Evolutionary conservation across 1,284 basidiomycete species (phyloP), one percentile per base, ranked within the genome.

Genomic region (Lentinula novae-zelandiae): DNA sequence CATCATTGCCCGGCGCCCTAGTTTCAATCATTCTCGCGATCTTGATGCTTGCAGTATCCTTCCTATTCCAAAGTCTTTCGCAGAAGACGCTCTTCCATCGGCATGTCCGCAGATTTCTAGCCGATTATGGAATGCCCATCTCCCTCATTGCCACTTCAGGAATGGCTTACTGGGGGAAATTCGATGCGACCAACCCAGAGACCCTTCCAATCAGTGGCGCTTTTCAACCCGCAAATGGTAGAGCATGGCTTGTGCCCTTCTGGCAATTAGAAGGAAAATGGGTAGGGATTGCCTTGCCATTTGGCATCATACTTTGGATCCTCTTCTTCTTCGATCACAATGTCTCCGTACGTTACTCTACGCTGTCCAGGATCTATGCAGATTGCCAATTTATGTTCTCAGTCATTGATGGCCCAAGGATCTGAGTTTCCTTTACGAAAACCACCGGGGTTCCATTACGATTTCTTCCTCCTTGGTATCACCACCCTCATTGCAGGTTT

Each of bases 361-460:
- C 50, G 34, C 39, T 36, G 38, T 59, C n/a, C 53, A 17, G 1
- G 12, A 27, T 22, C 53, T 20, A 54, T 17, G 12, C 53, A 53
- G 58, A 39, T 17, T 49, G 44, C 33, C 53, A 33, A 50, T 57
- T 39, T 52, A 59, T 53, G 33, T 31, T 56, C 51, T 34, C 69
- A 92, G 91, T 93, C 89, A 7, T 76, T 98, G 44, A 98, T 98
- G 79, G 95, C 96, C 0, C 96, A 98, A 75, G 90, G 93, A 1
- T 87, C 93, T 2, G 87, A 92, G 63, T 98, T 95, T 69, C 95
- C 96, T 0, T 80, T 99, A 3, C 83, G 85, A 31, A 96, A 96
- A 68, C 95, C 96, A 1, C 90, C 95, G 0, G 96, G 93, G 0
- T 98, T 98, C 71, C 95, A 98, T 68, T 95, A 85, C 66, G 91